Evolutionary conservation across 192 early-diverging fungal species (phyloP).

Genomic region (Coemansia sp.): DNA sequence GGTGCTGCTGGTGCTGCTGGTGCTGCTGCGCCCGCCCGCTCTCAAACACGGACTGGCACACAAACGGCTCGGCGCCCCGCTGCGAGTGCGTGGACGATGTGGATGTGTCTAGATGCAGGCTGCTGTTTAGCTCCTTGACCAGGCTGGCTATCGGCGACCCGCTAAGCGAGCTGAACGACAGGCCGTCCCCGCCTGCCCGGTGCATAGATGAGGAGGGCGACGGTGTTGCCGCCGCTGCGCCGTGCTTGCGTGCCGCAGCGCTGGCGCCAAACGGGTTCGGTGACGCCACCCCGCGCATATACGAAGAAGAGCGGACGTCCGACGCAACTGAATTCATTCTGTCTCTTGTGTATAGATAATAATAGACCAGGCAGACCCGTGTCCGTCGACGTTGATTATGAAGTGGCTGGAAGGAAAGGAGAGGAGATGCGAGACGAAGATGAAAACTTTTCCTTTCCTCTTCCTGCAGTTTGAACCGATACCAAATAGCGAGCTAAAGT

Average conservation of each 20-base stretch:
- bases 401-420: too few species aligned
- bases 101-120: constrained; percentile 22
- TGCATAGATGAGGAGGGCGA: constrained; percentile 1
- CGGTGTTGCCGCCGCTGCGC: constrained; percentile 7
- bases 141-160: constrained; percentile 29
- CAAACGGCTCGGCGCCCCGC: constrained; percentile 18
- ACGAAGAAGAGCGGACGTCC: constrained; percentile 23
- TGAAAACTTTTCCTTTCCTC: too few species aligned
- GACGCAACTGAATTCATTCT: constrained; percentile 30
- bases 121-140: constrained; percentile 33
- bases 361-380: background rate
- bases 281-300: constrained; percentile 17
- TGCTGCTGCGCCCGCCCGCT: too few species aligned
- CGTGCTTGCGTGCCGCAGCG: constrained; percentile 4
- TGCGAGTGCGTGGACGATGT: background rate
- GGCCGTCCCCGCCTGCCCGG: background rate
- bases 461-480: background rate
- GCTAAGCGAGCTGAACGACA: constrained; percentile 1
- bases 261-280: constrained; percentile 28
- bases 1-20: too few species aligned
- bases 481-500: background rate
- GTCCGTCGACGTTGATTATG: too few species aligned
- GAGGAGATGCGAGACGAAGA: too few species aligned
- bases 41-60: constrained; percentile 1
- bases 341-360: background rate